phyloP scores from a whole-genome alignment of 208 protist genomes.

The Borovskyia barvae region DNA sequence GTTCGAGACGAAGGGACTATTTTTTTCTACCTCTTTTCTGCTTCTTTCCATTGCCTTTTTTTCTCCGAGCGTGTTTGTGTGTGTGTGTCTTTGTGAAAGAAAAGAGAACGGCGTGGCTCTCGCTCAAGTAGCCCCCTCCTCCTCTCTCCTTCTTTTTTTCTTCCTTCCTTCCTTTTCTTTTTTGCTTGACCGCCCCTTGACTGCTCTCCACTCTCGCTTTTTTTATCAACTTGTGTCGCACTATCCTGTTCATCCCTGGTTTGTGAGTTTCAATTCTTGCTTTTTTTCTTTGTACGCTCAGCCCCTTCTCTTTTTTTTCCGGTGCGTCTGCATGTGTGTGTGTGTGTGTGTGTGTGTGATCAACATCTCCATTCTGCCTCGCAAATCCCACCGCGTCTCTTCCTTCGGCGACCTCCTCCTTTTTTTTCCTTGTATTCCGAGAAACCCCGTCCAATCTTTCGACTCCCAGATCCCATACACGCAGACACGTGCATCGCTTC shows the following conservation, averaged over 20 bases:
- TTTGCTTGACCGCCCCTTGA: neutral
- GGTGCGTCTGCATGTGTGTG: neutral
- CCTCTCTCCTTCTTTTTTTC: neutral
- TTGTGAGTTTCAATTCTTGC: neutral
- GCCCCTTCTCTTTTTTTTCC: neutral
- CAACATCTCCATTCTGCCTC: too few relatives aligned
- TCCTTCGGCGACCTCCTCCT: too few relatives aligned
- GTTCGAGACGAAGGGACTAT: neutral
- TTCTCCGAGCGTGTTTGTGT: neutral
- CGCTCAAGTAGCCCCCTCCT: neutral
- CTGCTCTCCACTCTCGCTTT: neutral
- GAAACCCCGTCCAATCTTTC: too few relatives aligned
- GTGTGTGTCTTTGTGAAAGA: neutral
- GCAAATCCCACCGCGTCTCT: too few relatives aligned
- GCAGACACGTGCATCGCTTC: too few relatives aligned
- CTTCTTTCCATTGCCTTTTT: neutral
- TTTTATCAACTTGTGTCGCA: neutral
- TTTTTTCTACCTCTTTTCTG: slow-evolving; percentile 1
- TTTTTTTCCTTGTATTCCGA: too few relatives aligned
- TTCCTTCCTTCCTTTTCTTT: neutral
- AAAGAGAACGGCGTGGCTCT: neutral
- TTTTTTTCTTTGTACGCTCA: neutral
- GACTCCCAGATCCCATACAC: too few relatives aligned
- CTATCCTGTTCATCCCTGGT: neutral
- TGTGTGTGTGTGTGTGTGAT: neutral